Conservation (phyloP, 306 rosid species). For the Gastrolobium villosum region DNA sequence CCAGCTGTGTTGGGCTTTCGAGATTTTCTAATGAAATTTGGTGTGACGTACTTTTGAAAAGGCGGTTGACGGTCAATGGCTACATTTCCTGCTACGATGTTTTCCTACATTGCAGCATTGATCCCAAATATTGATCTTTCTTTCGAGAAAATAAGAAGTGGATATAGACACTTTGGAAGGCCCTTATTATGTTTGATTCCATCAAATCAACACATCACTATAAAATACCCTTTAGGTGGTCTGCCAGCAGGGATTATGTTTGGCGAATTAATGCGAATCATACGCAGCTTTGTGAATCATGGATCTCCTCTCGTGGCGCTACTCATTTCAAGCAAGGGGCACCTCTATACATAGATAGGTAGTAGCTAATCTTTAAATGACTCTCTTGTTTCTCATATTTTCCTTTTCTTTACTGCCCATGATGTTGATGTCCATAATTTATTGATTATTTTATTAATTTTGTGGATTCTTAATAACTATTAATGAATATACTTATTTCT, state of each 20-base stretch:
- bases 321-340: conserved; percentile 78
- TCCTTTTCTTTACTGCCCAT: neutral
- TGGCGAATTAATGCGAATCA: conserved; percentile 63
- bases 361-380: neutral
- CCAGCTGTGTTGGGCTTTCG: no score
- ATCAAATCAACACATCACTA: conserved; percentile 67
- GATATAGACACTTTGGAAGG: conserved; percentile 62
- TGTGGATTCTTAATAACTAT: neutral
- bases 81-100: no score
- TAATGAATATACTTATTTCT: neutral
- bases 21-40: no score
- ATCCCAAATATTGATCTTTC: neutral
- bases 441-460: neutral
- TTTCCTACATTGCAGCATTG: no score
- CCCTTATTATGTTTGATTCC: conserved; percentile 71
- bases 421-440: conserved; percentile 5
- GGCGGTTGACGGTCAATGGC: no score
- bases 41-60: no score
- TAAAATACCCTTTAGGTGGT: conserved; percentile 60
- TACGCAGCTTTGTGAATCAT: conserved; percentile 41
- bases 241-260: no score
- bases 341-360: conserved; percentile 65
- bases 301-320: conserved; percentile 63
- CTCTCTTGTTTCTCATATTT: neutral
- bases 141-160: conserved; percentile 46